A percentile compares a stretch with the other conserved stretches of the same genome.
Conservation (phyloP, 345 rosid genomes). For the Rhodamnia rubescens region DNA sequence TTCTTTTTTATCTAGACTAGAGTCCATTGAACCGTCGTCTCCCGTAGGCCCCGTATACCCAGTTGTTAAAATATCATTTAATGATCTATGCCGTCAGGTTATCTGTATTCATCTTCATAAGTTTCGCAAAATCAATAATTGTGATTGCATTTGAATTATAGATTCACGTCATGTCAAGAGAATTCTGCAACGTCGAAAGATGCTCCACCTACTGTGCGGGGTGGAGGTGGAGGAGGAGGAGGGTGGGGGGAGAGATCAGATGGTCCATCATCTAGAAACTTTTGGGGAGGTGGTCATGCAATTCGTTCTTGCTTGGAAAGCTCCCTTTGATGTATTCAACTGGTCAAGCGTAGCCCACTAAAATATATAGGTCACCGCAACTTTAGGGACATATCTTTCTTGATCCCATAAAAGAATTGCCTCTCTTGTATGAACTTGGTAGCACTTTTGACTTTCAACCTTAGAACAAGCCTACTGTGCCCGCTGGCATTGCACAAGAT, state of each 20-base stretch:
- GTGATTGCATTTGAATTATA: not conserved
- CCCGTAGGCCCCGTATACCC: not conserved
- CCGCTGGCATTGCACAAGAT: not conserved
- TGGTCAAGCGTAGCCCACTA: not conserved
- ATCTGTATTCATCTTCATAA: rapidly evolving
- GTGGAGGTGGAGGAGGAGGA: not conserved
- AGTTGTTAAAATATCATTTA: rapidly evolving
- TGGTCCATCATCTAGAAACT: not conserved
- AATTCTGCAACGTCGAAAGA: not conserved
- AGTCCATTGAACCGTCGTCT: too few relatives aligned
- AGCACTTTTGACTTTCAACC: not conserved
- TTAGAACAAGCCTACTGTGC: not conserved
- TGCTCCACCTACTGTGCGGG: not conserved
- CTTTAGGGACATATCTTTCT: not conserved
- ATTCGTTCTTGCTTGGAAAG: not conserved
- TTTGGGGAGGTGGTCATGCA: not conserved
- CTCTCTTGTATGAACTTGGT: not conserved
- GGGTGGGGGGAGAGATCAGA: not conserved
- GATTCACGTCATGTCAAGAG: rapidly evolving
- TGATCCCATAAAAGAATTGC: not conserved
- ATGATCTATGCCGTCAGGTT: rapidly evolving
- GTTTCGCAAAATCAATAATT: not conserved
- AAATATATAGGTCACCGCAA: not conserved
- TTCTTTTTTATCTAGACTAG: too few relatives aligned
- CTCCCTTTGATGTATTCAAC: not conserved